Percentiles rank a stretch among this genome's conserved stretches.
phyloP scores from a whole-genome alignment of 208 protist species.

The Leptomonas pyrrhocoris region DNA sequence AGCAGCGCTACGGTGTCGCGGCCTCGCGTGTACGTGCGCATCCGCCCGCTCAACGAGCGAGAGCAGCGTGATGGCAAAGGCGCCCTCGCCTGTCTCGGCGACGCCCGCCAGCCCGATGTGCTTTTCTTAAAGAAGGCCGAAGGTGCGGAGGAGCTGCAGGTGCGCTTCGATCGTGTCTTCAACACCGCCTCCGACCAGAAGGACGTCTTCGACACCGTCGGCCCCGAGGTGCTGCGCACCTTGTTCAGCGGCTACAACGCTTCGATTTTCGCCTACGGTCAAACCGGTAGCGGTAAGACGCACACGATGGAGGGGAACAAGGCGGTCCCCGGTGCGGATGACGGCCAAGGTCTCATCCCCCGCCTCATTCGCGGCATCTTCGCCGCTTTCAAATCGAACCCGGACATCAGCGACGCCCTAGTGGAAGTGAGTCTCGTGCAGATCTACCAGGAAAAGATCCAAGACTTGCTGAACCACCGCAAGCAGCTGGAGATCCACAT shows the following conservation, averaged over 20 bases:
- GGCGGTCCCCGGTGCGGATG: constrained; percentile 18
- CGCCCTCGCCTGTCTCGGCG: constrained; percentile 64
- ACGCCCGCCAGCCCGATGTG: constrained; percentile 64
- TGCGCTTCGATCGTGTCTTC: constrained; percentile 88
- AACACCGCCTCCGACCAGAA: constrained; percentile 48
- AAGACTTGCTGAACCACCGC: constrained; percentile 80
- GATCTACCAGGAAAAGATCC: constrained; percentile 92
- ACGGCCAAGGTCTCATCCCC: constrained; percentile 68
- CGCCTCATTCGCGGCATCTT: constrained; percentile 84
- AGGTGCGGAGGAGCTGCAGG: constrained; percentile 59
- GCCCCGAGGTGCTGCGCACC: constrained; percentile 67
- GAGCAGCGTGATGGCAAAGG: constrained; percentile 75
- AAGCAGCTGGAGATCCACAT: constrained; percentile 91
- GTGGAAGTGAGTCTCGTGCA: constrained; percentile 87
- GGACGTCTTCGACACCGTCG: constrained; percentile 68
- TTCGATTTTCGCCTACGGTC: constrained; percentile 95
- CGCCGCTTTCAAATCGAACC: constrained; percentile 54
- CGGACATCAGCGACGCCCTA: constrained; percentile 70
- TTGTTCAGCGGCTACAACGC: constrained; percentile 92
- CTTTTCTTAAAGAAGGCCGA: constrained; percentile 85
- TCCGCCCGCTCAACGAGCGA: constrained; percentile 86
- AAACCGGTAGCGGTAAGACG: constrained; percentile 96
- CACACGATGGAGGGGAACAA: constrained; percentile 88
- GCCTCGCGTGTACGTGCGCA: constrained; percentile 89
- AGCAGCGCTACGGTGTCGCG: constrained; percentile 77